Percentiles rank a stretch among this genome's conserved stretches.
phyloP scores from a whole-genome alignment of 140 eudicot genomes.

The Senecio squalidus region DNA sequence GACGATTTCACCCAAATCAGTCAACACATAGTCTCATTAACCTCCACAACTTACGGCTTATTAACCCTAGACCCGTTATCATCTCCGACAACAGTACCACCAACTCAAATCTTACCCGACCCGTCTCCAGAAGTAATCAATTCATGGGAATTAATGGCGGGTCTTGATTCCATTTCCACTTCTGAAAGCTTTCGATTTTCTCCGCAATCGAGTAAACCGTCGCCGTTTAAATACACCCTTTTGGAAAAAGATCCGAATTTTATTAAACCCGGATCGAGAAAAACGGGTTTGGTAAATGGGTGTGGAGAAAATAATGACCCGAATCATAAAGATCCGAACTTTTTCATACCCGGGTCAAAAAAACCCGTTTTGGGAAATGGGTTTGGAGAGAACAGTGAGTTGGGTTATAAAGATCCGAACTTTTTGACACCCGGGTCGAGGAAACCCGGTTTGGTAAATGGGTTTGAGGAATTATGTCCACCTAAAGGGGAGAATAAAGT shows the following conservation, averaged over 20 bases:
- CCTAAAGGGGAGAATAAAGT: constrained; percentile 63
- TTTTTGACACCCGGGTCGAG: neutral
- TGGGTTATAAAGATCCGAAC: constrained; percentile 8
- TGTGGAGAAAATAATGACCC: constrained; percentile 21
- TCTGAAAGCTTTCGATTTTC: constrained; percentile 40
- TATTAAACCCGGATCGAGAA: neutral
- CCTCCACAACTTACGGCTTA: constrained; percentile 90
- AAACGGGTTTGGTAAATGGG: neutral
- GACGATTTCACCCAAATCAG: constrained; percentile 62
- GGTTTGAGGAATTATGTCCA: constrained; percentile 59
- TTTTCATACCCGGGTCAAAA: neutral
- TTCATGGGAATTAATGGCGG: constrained; percentile 93
- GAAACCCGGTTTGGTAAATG: constrained; percentile 25
- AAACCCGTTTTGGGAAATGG: neutral
- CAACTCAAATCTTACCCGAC: constrained; percentile 33
- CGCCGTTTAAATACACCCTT: constrained; percentile 15
- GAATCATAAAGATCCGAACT: constrained; percentile 9
- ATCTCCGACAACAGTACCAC: constrained; percentile 20
- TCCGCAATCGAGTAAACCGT: constrained; percentile 31
- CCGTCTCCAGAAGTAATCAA: constrained; percentile 61
- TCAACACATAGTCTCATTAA: constrained; percentile 93
- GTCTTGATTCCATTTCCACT: constrained; percentile 53
- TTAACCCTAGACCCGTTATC: constrained; percentile 68
- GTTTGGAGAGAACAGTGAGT: constrained; percentile 18
- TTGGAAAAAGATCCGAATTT: constrained; percentile 30